These are phyloP conservation scores for Thielaviopsis populi DNA, from an alignment of 2,329 filamentous ascomycete genomes.

Conservation along the genomic window DNA sequence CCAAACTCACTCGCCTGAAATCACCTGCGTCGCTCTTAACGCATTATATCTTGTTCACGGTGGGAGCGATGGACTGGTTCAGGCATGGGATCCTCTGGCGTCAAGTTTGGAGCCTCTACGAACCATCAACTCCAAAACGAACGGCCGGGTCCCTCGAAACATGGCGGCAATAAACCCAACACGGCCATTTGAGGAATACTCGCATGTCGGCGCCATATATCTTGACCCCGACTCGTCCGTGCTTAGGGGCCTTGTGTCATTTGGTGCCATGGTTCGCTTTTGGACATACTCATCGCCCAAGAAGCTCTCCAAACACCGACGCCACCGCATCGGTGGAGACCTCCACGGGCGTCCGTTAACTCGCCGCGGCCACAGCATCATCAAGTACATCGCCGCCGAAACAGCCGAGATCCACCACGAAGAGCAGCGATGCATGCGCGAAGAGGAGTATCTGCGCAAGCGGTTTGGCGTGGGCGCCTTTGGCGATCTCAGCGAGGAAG, in stretches of 20 bases:
- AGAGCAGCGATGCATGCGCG: conserved; percentile 48
- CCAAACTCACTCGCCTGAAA: conserved; percentile 76
- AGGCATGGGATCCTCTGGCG: conserved; percentile 90
- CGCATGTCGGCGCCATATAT: conserved; percentile 63
- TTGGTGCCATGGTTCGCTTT: conserved; percentile 76
- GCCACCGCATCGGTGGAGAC: conserved; percentile 56
- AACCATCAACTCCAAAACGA: conserved; percentile 74
- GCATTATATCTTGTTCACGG: conserved; percentile 83
- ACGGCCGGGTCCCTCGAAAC: conserved; percentile 66
- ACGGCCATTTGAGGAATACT: conserved; percentile 53
- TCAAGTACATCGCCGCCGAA: conserved; percentile 77
- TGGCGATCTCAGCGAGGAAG: conserved; percentile 48
- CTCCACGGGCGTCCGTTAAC: conserved; percentile 35
- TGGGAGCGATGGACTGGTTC: conserved; percentile 85
- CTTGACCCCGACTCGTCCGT: conserved; percentile 78
- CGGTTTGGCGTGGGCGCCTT: conserved; percentile 71
- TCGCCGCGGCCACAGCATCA: conserved; percentile 45
- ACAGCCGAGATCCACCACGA: conserved; percentile 64
- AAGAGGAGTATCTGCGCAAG: conserved; percentile 54
- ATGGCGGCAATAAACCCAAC: conserved; percentile 39
- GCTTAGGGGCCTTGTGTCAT: conserved; percentile 71
- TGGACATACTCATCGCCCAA: conserved; percentile 86
- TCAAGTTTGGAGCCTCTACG: conserved; percentile 65
- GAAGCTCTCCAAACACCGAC: conserved; percentile 61
- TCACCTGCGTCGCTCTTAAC: conserved; percentile 69